phyloP scores from a whole-genome alignment of 2,329 filamentous ascomycete genomes.

The Xylariaceae sp. region DNA sequence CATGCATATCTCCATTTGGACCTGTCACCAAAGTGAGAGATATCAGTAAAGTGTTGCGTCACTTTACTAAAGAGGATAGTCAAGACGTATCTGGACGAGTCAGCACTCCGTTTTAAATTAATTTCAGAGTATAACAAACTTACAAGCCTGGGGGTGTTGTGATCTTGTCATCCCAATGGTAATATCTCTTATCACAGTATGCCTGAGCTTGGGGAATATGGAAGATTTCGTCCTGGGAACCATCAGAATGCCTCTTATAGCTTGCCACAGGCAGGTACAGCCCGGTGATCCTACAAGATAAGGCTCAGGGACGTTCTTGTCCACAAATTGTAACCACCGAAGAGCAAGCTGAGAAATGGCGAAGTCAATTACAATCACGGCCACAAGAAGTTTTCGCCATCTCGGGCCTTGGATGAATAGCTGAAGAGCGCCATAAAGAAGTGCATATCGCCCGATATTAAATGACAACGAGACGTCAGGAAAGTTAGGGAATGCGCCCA shows the following conservation, averaged over 20 bases:
- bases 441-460: neutral
- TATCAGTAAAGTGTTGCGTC: slow-evolving; percentile 9
- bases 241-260: neutral
- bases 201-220: slow-evolving; percentile 87
- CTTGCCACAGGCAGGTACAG: neutral
- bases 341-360: too few species aligned
- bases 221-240: slow-evolving; percentile 73
- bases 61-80: slow-evolving; percentile 37
- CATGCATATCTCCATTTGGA: slow-evolving; percentile 23
- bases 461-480: slow-evolving; percentile 1
- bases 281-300: slow-evolving; percentile 44
- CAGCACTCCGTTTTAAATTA: slow-evolving; percentile 7
- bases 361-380: too few species aligned
- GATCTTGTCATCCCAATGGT: slow-evolving; percentile 91
- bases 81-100: slow-evolving; percentile 28
- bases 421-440: too few species aligned
- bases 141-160: slow-evolving; percentile 90
- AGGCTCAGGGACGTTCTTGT: slow-evolving; percentile 42
- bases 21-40: too few species aligned
- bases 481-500: slow-evolving; percentile 6
- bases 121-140: slow-evolving; percentile 16
- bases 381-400: too few species aligned
- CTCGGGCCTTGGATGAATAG: too few species aligned
- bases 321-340: slow-evolving; percentile 36
- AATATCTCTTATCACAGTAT: slow-evolving; percentile 73